Base-by-base conservation (phyloP, 768 basidiomycete genomes). In the Phylloporus sp. region DNA sequence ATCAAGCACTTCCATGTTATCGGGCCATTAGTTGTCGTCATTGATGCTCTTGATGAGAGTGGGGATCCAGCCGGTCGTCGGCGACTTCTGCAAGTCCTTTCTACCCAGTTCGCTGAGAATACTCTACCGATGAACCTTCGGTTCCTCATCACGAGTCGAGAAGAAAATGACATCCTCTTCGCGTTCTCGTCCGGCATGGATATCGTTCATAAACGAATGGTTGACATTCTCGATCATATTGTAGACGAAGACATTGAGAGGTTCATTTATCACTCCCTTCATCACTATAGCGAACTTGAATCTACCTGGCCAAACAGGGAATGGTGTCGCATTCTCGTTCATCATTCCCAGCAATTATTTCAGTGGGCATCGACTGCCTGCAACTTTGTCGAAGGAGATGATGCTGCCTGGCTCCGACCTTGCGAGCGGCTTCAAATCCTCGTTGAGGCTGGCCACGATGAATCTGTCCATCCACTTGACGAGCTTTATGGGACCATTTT, bases 11-110 rank as follows among this genome's bases (percentile, higher is more conserved):
- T 64, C 31, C 50, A 52, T 15, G 47, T 50, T 15, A 23, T 59
- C 31, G 62, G 63, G 4, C 68, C 67, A 11, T 51, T 69, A 4
- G 47, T 68, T 4, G 50, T 68, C 20, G 54, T 70, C 41, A 60
- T 69, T 18, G 69, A 71, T 32, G 63, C 49, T 13, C 47, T 68
- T 18, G 62, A 65, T 31, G 52, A 55, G 29, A 59, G 59, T 35
- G 53, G 50, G 11, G 43, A 58, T 23, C 18, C 27, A 7, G 34
- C 16, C 16, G 10, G 15, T 18, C 35, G 35, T n/a, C 35, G 12
- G 5, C 6, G 12, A 15, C 57, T 57, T 5, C 23, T 44, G 11
- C 32, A 23, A 9, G 29, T 52, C 16, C 28, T 61, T 12, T 42
- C 45, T 12, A 34, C 2, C 16, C 31, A 34, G 6, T 16, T 45